These are phyloP conservation scores for Microbotryum violaceum DNA, from an alignment of 1,284 basidiomycete genomes.

Conservation along the genomic window DNA sequence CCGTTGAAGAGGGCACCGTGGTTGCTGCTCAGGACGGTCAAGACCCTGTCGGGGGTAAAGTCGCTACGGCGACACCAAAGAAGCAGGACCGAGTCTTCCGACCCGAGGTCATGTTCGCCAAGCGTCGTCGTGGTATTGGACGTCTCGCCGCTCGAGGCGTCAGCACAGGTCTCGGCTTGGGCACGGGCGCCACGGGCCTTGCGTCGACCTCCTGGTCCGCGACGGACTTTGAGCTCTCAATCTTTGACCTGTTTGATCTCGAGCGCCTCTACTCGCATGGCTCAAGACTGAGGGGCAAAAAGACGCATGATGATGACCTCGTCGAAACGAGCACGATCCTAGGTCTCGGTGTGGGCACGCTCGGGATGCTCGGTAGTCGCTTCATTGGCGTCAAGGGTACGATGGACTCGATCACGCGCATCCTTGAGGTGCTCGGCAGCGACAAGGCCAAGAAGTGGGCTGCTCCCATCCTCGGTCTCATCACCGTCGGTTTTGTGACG, in stretches of 20 bases:
- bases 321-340: slow-evolving; percentile 61
- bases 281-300: slow-evolving; percentile 33
- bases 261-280: slow-evolving; percentile 59
- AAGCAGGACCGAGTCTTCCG: slow-evolving; percentile 66
- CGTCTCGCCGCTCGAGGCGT: slow-evolving; percentile 23
- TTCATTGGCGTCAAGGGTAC: slow-evolving; percentile 67
- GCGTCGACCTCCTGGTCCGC: slow-evolving; percentile 31
- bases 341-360: slow-evolving; percentile 70
- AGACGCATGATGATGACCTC: slow-evolving; percentile 49
- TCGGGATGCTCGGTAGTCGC: slow-evolving; percentile 78
- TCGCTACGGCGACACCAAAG: not conserved
- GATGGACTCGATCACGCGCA: slow-evolving; percentile 64
- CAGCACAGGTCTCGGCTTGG: slow-evolving; percentile 40
- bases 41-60: not conserved
- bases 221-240: slow-evolving; percentile 40
- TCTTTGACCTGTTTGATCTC: slow-evolving; percentile 79
- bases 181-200: slow-evolving; percentile 8
- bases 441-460: slow-evolving; percentile 79
- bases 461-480: slow-evolving; percentile 70
- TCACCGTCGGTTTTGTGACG: slow-evolving; percentile 62
- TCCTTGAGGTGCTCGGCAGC: slow-evolving; percentile 73
- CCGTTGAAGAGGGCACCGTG: slow-evolving; percentile 35
- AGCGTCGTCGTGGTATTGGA: slow-evolving; percentile 48
- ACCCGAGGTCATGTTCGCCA: slow-evolving; percentile 90
- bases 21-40: slow-evolving; percentile 1